A percentile compares a stretch with the other conserved stretches of the same genome.
Conservation (phyloP, 306 rosid species). For the Quercus rubra region DNA sequence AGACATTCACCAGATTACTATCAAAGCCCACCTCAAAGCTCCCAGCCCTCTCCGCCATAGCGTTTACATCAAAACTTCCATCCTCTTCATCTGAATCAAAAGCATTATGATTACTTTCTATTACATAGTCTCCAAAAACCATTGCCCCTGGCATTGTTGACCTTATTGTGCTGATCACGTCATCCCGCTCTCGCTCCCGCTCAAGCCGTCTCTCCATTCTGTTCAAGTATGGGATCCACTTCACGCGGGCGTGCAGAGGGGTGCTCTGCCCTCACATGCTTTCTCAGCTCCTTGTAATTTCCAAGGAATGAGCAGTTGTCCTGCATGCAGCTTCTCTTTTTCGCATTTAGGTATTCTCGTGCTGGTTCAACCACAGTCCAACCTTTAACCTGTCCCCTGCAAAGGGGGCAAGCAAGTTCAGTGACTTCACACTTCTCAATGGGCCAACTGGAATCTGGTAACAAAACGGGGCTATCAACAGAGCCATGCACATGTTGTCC, state of each 20-base stretch:
- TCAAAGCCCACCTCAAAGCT: conserved; percentile 67
- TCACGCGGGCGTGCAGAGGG: conserved; percentile 80
- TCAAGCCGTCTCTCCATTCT: conserved; percentile 96
- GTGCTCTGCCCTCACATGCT: conserved; percentile 79
- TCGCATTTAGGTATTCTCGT: conserved; percentile 76
- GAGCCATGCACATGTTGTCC: conserved; percentile 43
- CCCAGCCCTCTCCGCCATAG: conserved; percentile 49
- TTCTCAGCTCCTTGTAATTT: conserved; percentile 80
- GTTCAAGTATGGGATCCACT: conserved; percentile 84
- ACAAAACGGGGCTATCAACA: conserved; percentile 26
- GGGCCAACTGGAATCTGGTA: conserved; percentile 39
- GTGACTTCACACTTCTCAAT: conserved; percentile 45
- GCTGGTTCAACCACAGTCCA: conserved; percentile 98
- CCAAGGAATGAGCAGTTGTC: conserved; percentile 80
- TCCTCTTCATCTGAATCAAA: conserved; percentile 66
- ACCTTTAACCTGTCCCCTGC: conserved; percentile 92
- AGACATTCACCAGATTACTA: conserved; percentile 69
- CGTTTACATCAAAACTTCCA: conserved; percentile 42
- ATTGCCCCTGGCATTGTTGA: conserved; percentile 92
- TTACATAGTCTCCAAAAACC: conserved; percentile 89
- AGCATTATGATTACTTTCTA: conserved; percentile 65
- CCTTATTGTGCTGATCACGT: conserved; percentile 90
- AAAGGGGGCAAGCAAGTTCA: conserved; percentile 74
- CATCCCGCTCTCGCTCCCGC: conserved; percentile 89
- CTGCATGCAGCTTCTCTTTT: conserved; percentile 90